Evolutionary conservation across 2,329 filamentous ascomycete species (phyloP).

Genomic region (Incumbomyces lentus): DNA sequence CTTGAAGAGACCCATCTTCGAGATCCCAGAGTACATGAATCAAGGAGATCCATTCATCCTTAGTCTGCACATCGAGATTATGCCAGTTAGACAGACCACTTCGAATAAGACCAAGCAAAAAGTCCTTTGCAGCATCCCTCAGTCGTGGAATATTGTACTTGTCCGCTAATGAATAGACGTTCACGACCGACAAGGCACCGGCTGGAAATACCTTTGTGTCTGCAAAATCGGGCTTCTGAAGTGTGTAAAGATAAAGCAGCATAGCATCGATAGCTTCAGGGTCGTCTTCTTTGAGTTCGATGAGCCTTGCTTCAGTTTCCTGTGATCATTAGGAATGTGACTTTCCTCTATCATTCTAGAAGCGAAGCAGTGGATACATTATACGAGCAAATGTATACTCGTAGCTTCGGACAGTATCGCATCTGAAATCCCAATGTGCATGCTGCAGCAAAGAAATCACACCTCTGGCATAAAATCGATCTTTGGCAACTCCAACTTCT

Average conservation of each 20-base stretch:
- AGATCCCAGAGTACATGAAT: neutral
- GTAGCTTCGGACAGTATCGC: neutral
- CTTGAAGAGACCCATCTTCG: neutral
- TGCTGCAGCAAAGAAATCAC: neutral
- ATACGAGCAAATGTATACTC: neutral
- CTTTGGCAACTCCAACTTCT: neutral
- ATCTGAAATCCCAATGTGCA: neutral
- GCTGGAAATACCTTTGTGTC: neutral
- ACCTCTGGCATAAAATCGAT: conserved; percentile 2
- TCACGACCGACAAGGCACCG: neutral
- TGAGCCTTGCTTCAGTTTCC: neutral
- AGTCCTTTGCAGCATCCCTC: neutral
- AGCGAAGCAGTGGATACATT: neutral
- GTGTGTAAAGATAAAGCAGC: conserved; percentile 1
- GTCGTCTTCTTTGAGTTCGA: conserved; percentile 1
- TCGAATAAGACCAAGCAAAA: neutral
- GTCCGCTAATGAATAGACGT: neutral
- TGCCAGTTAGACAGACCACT: neutral
- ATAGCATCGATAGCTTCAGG: neutral
- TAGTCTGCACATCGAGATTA: neutral
- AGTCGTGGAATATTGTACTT: conserved; percentile 1
- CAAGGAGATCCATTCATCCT: neutral
- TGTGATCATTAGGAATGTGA: neutral
- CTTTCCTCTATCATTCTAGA: neutral
- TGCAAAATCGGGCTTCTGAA: neutral